These are phyloP conservation scores for Blastobotrys americana DNA, from an alignment of 805 yeast species.

Conservation along the genomic window DNA sequence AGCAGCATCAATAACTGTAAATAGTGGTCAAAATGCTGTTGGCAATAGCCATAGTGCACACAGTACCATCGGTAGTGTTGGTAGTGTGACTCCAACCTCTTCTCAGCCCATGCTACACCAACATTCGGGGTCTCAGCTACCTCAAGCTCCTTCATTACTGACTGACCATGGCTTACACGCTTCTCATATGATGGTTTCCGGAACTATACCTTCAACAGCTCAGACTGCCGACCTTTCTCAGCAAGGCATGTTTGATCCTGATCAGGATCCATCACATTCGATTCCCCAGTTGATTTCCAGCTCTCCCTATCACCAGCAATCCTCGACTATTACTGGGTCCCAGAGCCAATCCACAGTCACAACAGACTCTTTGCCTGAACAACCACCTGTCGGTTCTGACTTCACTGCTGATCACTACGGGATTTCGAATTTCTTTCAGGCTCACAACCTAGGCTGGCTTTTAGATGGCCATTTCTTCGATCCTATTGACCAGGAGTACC, in stretches of 20 bases:
- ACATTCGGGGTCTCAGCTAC: background rate
- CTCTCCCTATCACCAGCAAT: background rate
- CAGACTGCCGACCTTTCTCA: background rate
- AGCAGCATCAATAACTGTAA: no score
- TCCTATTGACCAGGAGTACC: background rate
- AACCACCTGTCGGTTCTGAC: background rate
- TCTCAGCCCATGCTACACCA: background rate
- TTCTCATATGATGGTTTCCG: background rate
- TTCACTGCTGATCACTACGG: slow-evolving; percentile 1
- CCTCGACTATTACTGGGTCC: background rate
- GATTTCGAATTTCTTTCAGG: slow-evolving; percentile 12
- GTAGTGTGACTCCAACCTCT: background rate
- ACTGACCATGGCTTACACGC: background rate
- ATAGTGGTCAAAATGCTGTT: background rate
- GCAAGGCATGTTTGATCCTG: background rate
- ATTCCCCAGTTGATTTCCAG: background rate
- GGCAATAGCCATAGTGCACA: no score
- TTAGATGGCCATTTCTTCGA: slow-evolving; percentile 13
- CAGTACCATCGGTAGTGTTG: background rate
- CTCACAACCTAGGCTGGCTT: slow-evolving; percentile 25
- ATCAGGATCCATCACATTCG: background rate
- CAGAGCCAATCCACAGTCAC: background rate
- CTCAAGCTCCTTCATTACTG: background rate
- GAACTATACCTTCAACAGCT: background rate
- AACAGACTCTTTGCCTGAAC: background rate